Percentiles rank a stretch among this genome's conserved stretches.
phyloP scores from a whole-genome alignment of 2,329 filamentous ascomycete species.

The Mycocentrospora acerina region DNA sequence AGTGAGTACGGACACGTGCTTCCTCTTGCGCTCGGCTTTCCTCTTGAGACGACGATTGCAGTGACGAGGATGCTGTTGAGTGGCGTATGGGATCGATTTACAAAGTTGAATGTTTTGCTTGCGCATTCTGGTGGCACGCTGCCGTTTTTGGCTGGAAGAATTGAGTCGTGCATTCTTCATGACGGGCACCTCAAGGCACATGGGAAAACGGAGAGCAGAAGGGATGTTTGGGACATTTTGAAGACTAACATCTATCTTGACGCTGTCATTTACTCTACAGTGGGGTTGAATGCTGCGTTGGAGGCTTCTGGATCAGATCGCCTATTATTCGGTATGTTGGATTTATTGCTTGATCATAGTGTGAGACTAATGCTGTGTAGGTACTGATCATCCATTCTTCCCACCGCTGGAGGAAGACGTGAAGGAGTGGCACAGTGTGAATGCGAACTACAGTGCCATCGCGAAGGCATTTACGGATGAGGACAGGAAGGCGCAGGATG shows the following conservation, averaged over 20 bases:
- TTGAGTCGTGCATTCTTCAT: constrained; percentile 84
- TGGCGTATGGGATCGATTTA: constrained; percentile 78
- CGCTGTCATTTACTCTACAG: constrained; percentile 78
- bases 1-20: constrained; percentile 84
- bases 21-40: constrained; percentile 82
- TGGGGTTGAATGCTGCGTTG: constrained; percentile 70
- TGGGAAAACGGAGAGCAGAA: constrained; percentile 59
- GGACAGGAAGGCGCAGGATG: constrained; percentile 50
- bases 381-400: constrained; percentile 83
- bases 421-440: constrained; percentile 70
- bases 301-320: constrained; percentile 67
- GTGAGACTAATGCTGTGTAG: constrained; percentile 25
- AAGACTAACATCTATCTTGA: constrained; percentile 83
- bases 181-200: constrained; percentile 72
- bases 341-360: background rate
- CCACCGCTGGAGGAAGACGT: constrained; percentile 68
- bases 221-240: constrained; percentile 64
- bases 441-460: constrained; percentile 60
- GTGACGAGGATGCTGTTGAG: constrained; percentile 85
- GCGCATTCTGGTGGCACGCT: constrained; percentile 88
- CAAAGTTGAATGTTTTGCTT: constrained; percentile 69
- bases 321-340: constrained; percentile 66
- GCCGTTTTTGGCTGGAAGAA: constrained; percentile 83
- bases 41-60: constrained; percentile 89
- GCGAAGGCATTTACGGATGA: constrained; percentile 51